Base-by-base conservation (phyloP, 2,329 filamentous ascomycete species). In the Aurifilum marmelostoma region DNA sequence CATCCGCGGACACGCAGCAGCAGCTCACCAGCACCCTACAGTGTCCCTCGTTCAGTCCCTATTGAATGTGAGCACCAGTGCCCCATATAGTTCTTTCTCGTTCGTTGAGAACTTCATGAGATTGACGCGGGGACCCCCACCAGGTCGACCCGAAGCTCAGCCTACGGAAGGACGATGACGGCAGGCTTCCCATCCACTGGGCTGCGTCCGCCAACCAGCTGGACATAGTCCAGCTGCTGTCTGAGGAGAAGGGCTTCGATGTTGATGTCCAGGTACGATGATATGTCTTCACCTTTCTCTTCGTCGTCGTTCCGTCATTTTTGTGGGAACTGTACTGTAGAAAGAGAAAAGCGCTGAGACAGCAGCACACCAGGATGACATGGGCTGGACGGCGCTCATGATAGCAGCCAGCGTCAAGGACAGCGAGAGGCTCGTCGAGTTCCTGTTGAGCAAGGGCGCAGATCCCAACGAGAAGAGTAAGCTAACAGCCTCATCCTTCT, bases 161-260 rank as follows among this genome's bases (percentile, higher is more conserved):
- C 34, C 84, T 82, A 61, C 80, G 80, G 69, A 88, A 89, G 75
- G 96, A 99, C 76, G 91, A 92, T 63, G 96, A 99, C 78, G 93
- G 93, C 21, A 92, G 96, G 59, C 87, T 97, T 50, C 91, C 96
- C 2, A 89, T 98, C 68, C 96, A 99, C 83, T 99, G 96, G 96
- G 95, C 96, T 0, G 88, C 89, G 1, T 96, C 94, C 29, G 91
- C 92, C 79, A 97, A 96, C 77, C 90, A 89, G 73, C 80, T 91
- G 8, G 87, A 90, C 32, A 93, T 97, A 69, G 89, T 92, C 24
- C 84, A 91, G 63, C 78, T 95, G 27, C 84, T 98, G 4, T 85
- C 91, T 2, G 85, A 92, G 67, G 83, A 85, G 71, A 90, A 90
- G 75, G 84, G 85, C 69, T 97, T 97, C 76, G 93, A 98, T 77